Evolutionary conservation across 129 eudicot species (phyloP).

Genomic region (Calendula officinalis): DNA sequence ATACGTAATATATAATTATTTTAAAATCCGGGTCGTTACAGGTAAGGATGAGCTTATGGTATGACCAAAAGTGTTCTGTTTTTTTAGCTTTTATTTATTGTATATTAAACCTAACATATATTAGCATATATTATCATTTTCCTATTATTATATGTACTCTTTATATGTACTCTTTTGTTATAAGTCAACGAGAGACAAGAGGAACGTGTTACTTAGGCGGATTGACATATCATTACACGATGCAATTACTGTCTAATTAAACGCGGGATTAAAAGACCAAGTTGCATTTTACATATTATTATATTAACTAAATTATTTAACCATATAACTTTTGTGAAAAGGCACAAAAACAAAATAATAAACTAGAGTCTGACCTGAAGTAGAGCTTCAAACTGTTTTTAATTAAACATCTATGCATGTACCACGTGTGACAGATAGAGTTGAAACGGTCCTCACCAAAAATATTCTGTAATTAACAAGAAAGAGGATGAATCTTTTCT

Average conservation of each 20-base stretch:
- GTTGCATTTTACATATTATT: neutral
- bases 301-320: neutral
- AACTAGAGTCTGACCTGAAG: constrained; percentile 24
- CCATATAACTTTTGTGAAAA: neutral
- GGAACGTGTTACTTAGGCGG: constrained; percentile 32
- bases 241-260: constrained; percentile 20
- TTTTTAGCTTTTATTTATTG: too few relatives aligned
- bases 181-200: constrained; percentile 18
- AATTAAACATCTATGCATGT: neutral
- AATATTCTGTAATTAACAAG: constrained; percentile 13
- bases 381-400: constrained; percentile 12
- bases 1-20: too few relatives aligned
- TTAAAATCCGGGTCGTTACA: too few relatives aligned
- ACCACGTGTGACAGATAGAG: constrained; percentile 23
- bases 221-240: constrained; percentile 25
- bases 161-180: neutral
- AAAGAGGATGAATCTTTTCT: constrained; percentile 23
- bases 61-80: too few relatives aligned
- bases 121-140: too few relatives aligned
- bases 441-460: constrained; percentile 36
- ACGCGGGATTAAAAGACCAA: constrained; percentile 15
- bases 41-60: too few relatives aligned
- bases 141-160: too few relatives aligned
- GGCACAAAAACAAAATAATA: constrained; percentile 17
- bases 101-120: too few relatives aligned